Conservation (phyloP, 164 flowering plant species). For the Litsea cubeba region DNA sequence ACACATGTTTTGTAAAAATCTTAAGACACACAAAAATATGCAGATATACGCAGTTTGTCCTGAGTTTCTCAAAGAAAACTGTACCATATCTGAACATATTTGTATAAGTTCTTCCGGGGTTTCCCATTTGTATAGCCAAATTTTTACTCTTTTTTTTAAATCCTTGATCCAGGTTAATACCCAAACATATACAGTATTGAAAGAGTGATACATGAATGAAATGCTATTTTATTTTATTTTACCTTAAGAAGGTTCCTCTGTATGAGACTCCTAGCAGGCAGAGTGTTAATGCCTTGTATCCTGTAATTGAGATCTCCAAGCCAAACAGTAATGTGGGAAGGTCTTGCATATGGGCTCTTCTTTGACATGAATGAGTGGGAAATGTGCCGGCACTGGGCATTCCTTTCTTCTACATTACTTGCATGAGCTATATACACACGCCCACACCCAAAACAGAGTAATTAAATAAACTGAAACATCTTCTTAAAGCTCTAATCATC, state of each 20-base stretch:
- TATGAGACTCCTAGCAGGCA: conserved; percentile 49
- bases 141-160: too few relatives aligned
- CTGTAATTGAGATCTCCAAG: conserved; percentile 81
- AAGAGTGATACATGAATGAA: neutral
- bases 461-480: neutral
- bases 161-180: too few relatives aligned
- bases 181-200: neutral
- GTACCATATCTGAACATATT: too few relatives aligned
- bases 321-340: conserved; percentile 57
- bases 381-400: conserved; percentile 46
- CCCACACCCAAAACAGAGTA: neutral
- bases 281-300: conserved; percentile 47
- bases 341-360: conserved; percentile 42
- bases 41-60: too few relatives aligned
- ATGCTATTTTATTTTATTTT: conserved; percentile 10
- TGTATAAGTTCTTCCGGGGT: too few relatives aligned
- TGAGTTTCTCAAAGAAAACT: too few relatives aligned
- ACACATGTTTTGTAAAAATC: too few relatives aligned
- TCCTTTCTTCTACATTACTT: conserved; percentile 64
- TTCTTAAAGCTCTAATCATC: too few relatives aligned
- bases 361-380: conserved; percentile 51
- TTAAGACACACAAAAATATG: too few relatives aligned
- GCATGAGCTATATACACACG: conserved; percentile 60
- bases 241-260: conserved; percentile 50
- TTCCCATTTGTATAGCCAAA: too few relatives aligned